Evolutionary conservation across 2,329 filamentous ascomycete genomes (phyloP), one percentile per base, ranked within the genome.

Genomic region (Neodidymelliopsis sp.): DNA sequence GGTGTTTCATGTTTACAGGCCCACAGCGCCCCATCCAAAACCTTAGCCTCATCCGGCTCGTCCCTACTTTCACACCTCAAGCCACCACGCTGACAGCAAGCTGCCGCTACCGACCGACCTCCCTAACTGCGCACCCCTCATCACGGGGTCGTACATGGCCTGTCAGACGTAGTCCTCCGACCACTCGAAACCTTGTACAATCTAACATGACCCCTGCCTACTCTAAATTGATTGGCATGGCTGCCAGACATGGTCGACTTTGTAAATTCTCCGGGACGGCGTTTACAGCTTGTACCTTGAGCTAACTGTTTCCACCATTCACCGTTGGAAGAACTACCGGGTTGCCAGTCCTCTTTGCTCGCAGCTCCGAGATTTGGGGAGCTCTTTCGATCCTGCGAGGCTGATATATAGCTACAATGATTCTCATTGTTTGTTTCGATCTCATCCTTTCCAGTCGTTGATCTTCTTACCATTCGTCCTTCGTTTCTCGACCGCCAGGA

Each of bases 401-500:
- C 18, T 31, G 6, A 11, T 49, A 43, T 49, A 44, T 49, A 34
- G 18, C 31, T 31, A 9, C 33, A 6, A 34, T 38, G n/a, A 24
- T 10, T 42, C 23, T 39, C 29, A 12, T 9, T 41, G 12, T 13
- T 39, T 33, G 22, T 18, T 39, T 19, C 4, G 9, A 2, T 9
- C 24, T 10, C 31, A 44, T 43, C 23, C 22, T 29, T 33, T 29
- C 13, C 13, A 24, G 8, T 28, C 27, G 28, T 16, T 29, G 23
- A 25, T 43, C 23, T 39, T 29, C 34, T 29, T 25, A 7, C 22
- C 13, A 19, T 43, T 33, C 11, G 12, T 41, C 28, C n/a, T 52
- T 46, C 24, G 12, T 41, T 48, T 41, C 27, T 34, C 13, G 15
- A 49, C 13, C 22, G 41, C 37, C 52, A 59, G 20, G 30, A 66